Evolutionary conservation across 176 grass and related monocot species (phyloP), one percentile per base, ranked within the genome.

Genomic region (Elaeis guineensis): DNA sequence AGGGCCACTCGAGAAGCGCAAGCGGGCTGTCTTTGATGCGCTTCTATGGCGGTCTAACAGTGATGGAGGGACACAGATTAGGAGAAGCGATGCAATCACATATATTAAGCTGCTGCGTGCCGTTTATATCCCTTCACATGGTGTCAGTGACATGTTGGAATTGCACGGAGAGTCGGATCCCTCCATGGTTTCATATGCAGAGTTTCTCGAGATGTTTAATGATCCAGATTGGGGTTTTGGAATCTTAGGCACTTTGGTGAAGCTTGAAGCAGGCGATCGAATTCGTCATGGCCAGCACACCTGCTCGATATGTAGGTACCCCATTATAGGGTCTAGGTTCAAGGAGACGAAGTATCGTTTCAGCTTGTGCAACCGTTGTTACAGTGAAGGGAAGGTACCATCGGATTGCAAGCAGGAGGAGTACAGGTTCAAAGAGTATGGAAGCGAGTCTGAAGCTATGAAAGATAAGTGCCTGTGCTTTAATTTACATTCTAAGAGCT

Each of bases 161-260:
- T 77, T 98, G 72, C 93, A 98, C 54, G 93, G 87, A 50, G 93
- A 92, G 77, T 98, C 94, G 19, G 94, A 98, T 76, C 94, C 94
- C 50, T 90, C 94, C 22, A 83, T 92, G 81, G 87, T 93, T 49
- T 85, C 93, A n/a, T 98, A 92, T 63, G 65, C 75, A 0, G 94
- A 98, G 56, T 98, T 98, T 68, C 73, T 92, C 51, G 94, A 98
- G 49, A 98, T 98, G 88, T 98, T 98, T 56, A 93, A 98, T 75
- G 94, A 98, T 69, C 67, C 78, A 17, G 94, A 98, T 59, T 98
- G 94, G 94, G 93, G 94, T 61, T 98, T 98, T 72, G 94, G 94
- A 51, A 85, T 89, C 35, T 71, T 98, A 25, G 76, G 57, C 59
- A 93, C 88, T 20, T 55, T 98, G 74, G 76, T 89, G 54, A 98